These are phyloP conservation scores for Capsella bursapastoris DNA, from an alignment of 345 rosid species.

Conservation along the genomic window DNA sequence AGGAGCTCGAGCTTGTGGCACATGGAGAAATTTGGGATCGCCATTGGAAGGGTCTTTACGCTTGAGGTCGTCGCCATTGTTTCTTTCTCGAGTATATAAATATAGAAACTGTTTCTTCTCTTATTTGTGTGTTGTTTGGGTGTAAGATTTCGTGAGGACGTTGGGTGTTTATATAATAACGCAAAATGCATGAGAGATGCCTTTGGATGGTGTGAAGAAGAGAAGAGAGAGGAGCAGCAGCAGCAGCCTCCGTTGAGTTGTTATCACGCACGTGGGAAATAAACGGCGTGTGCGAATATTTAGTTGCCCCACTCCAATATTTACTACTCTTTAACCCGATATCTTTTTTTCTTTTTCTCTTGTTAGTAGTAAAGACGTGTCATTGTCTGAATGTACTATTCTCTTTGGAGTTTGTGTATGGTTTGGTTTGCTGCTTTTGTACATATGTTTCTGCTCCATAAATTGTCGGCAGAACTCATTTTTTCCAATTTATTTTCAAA, in stretches of 20 bases:
- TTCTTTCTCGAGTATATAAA: neutral
- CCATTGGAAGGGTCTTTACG: conserved; percentile 34
- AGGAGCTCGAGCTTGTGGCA: conserved; percentile 40
- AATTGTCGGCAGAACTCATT: conserved; percentile 30
- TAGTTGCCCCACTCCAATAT: conserved; percentile 22
- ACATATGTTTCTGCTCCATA: neutral
- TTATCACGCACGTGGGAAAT: conserved; percentile 29
- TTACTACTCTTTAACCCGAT: neutral
- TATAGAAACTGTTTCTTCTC: neutral
- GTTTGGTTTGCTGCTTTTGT: conserved; percentile 14
- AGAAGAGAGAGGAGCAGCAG: neutral
- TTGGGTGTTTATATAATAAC: conserved; percentile 43
- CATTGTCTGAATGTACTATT: neutral
- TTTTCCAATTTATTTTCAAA: neutral
- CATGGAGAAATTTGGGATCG: conserved; percentile 26
- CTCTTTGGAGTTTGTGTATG: neutral
- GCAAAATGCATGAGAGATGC: conserved; percentile 38
- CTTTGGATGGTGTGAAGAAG: neutral
- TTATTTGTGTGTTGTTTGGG: conserved; percentile 14
- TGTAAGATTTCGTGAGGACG: conserved; percentile 21
- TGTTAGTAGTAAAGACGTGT: neutral
- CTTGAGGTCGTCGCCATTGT: conserved; percentile 45
- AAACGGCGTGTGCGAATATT: conserved; percentile 30
- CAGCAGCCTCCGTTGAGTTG: conserved; percentile 11
- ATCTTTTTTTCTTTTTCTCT: neutral